Evolutionary conservation across 2,329 filamentous ascomycete species (phyloP), one percentile per base, ranked within the genome.

Genomic region (Arthrobotrys sphaeroides): DNA sequence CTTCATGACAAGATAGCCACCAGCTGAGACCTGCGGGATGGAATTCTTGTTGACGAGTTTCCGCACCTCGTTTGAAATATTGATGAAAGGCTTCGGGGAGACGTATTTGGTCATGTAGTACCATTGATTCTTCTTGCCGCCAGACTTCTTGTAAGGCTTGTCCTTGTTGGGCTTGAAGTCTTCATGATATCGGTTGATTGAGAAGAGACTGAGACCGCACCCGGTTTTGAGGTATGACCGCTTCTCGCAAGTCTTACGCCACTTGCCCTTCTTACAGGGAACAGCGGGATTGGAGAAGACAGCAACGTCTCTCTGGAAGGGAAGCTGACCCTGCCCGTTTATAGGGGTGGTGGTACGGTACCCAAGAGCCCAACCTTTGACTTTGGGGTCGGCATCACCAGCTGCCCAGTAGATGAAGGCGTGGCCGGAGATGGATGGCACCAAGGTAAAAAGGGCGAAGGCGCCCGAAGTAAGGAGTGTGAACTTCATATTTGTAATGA

Each of bases 261-360:
- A 53, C 20, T 42, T 53, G 12, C 31, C 28, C 16, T 43, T 33
- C 7, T 28, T 47, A 13, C 60, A 65, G 18, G 61, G 61, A 12
- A 66, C 61, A 3, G 47, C 47, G 9, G 61, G 61, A 24, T 66
- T 66, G 20, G 33, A 55, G 47, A 66, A 66, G 5, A 66, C 61
- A 20, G 45, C 33, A 7, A 66, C 47, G 47, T 66, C 61, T 31
- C 47, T 13, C n/a, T 66, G 61, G 33, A 42, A 66, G 2, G 61
- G 61, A n/a, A 66, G 33, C 16, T 53, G 33, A 12, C 16, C 18
- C 20, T 24, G 7, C 5, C 16, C 36, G 22, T 36, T 40, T 18
- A 20, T 31, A 0, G 61, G 33, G 18, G 60, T 65, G 28, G 45
- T 65, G 10, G 28, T 40, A 16, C 47, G 60, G 20, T 65, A 65